A percentile compares a stretch with the other conserved stretches of the same genome.
phyloP scores from a whole-genome alignment of 2,329 filamentous ascomycete species.

The Xylariomycetidae sp. region DNA sequence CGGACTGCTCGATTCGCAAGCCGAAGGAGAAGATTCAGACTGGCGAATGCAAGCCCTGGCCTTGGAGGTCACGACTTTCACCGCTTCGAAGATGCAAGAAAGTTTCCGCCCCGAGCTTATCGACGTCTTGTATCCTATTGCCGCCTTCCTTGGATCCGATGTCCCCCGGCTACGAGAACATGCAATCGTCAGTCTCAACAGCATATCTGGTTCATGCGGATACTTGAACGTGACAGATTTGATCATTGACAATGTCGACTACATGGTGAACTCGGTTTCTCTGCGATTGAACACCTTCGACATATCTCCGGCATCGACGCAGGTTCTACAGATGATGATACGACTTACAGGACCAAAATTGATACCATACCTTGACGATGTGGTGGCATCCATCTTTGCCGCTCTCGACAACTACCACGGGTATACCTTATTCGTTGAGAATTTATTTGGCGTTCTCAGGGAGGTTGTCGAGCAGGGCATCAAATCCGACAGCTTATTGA shows the following conservation, averaged over 20 bases:
- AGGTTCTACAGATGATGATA: slow-evolving; percentile 93
- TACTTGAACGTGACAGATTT: slow-evolving; percentile 69
- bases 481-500: slow-evolving; percentile 45
- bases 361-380: slow-evolving; percentile 85
- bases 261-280: slow-evolving; percentile 89
- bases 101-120: slow-evolving; percentile 81
- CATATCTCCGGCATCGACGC: slow-evolving; percentile 82
- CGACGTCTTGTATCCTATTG: slow-evolving; percentile 85
- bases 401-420: slow-evolving; percentile 94
- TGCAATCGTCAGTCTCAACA: slow-evolving; percentile 76
- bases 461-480: slow-evolving; percentile 80
- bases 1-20: slow-evolving; percentile 50
- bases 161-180: slow-evolving; percentile 66
- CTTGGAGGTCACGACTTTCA: slow-evolving; percentile 72
- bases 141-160: slow-evolving; percentile 75
- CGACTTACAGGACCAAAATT: slow-evolving; percentile 74
- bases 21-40: slow-evolving; percentile 45
- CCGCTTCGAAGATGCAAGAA: slow-evolving; percentile 59
- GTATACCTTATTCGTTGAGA: slow-evolving; percentile 78
- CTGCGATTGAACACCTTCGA: slow-evolving; percentile 87
- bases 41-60: slow-evolving; percentile 75
- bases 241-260: slow-evolving; percentile 88
- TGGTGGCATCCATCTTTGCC: slow-evolving; percentile 84
- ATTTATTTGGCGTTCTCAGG: slow-evolving; percentile 74
- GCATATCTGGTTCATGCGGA: slow-evolving; percentile 66